Conservation (phyloP, 1,284 basidiomycete species). For the Moesziomyces globuligerus region DNA sequence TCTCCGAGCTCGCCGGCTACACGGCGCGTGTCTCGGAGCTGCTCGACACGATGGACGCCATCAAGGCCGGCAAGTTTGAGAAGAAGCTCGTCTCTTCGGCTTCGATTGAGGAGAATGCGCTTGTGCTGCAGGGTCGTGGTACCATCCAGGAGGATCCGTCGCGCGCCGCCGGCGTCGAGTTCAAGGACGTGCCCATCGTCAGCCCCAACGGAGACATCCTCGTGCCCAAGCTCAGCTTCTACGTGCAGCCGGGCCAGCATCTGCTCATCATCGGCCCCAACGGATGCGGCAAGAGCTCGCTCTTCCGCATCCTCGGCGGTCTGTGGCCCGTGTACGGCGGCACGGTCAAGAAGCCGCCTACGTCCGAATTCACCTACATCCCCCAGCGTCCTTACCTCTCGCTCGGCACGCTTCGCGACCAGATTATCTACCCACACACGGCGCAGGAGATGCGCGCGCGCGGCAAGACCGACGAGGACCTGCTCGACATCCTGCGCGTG, state of each 20-base stretch:
- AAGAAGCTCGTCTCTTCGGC: constrained; percentile 81
- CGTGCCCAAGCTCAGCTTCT: constrained; percentile 80
- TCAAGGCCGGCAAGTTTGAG: constrained; percentile 84
- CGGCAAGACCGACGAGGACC: constrained; percentile 74
- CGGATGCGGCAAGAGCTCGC: constrained; percentile 72
- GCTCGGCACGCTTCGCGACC: constrained; percentile 90
- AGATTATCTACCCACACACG: constrained; percentile 83
- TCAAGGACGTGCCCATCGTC: constrained; percentile 92
- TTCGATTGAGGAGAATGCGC: constrained; percentile 79
- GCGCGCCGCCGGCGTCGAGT: constrained; percentile 77
- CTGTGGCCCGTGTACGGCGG: constrained; percentile 98
- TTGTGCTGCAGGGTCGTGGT: constrained; percentile 83
- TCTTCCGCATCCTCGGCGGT: constrained; percentile 94
- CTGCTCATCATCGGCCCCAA: constrained; percentile 72
- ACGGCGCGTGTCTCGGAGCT: constrained; percentile 89
- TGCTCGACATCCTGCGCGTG: constrained; percentile 78
- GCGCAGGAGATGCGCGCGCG: constrained; percentile 69
- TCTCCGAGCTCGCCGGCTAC: constrained; percentile 94
- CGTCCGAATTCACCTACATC: constrained; percentile 90
- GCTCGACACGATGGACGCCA: constrained; percentile 89
- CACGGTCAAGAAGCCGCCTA: constrained; percentile 88
- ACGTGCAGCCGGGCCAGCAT: constrained; percentile 86
- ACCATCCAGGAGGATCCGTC: constrained; percentile 70
- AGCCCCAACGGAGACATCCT: constrained; percentile 95
- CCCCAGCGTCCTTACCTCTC: constrained; percentile 95